Percentiles rank a stretch among this genome's conserved stretches.
phyloP scores from a whole-genome alignment of 1,284 basidiomycete genomes.

The Erythrobasidium hasegawianum region DNA sequence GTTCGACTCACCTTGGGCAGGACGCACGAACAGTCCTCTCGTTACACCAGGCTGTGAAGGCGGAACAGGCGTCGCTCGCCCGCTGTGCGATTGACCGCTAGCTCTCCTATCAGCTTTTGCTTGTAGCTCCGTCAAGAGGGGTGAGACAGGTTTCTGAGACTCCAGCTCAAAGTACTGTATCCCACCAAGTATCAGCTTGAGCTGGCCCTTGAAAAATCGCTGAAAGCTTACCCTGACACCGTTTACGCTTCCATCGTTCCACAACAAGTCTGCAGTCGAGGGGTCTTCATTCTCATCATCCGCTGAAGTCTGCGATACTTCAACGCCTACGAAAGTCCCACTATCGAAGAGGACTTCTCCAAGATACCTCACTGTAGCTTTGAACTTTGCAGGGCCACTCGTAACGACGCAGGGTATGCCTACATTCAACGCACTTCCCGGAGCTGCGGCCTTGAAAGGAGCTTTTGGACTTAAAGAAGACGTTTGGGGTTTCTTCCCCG shows the following conservation, averaged over 20 bases:
- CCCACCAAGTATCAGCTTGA: too few relatives aligned
- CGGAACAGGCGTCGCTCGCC: background rate
- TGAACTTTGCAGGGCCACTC: conserved; percentile 68
- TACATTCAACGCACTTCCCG: conserved; percentile 71
- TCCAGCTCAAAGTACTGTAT: conserved; percentile 20
- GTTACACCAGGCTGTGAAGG: background rate
- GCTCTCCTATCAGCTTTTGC: background rate
- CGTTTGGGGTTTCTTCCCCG: too few relatives aligned
- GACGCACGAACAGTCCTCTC: conserved; percentile 18
- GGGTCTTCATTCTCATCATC: conserved; percentile 53
- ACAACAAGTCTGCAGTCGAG: conserved; percentile 58
- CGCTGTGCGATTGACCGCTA: background rate
- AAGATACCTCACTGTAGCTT: conserved; percentile 80
- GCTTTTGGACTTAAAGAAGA: too few relatives aligned
- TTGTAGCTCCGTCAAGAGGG: background rate
- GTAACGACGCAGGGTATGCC: conserved; percentile 89
- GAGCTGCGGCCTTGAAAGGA: conserved; percentile 39
- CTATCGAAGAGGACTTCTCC: conserved; percentile 72
- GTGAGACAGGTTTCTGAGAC: conserved; percentile 4
- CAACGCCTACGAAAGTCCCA: conserved; percentile 87
- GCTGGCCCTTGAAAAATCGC: background rate
- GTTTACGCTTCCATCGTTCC: conserved; percentile 76
- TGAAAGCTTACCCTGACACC: conserved; percentile 50
- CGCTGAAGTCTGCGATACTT: conserved; percentile 66
- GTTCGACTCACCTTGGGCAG: conserved; percentile 12